These are phyloP conservation scores for Stagonosporopsis chrysanthemi DNA, from an alignment of 2,329 filamentous ascomycete genomes.

Conservation along the genomic window DNA sequence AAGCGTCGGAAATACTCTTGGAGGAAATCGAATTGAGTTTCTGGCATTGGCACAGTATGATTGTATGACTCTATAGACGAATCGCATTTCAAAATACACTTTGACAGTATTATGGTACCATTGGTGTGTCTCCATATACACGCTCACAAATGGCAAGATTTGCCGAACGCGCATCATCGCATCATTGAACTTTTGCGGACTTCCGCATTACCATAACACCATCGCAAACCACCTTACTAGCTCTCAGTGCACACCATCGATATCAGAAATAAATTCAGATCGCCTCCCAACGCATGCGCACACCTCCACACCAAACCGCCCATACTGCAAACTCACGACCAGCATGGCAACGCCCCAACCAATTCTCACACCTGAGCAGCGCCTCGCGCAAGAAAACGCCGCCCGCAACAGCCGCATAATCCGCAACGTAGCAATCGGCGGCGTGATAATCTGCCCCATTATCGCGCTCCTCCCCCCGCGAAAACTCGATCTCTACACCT, in stretches of 20 bases:
- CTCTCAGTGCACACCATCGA: neutral
- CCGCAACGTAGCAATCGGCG: constrained; percentile 58
- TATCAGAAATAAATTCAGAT: neutral
- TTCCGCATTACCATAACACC: constrained; percentile 10
- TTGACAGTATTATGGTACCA: neutral
- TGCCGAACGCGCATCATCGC: constrained; percentile 44
- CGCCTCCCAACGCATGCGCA: constrained; percentile 8
- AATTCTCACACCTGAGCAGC: constrained; percentile 45
- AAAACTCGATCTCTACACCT: constrained; percentile 68
- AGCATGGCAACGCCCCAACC: constrained; percentile 36
- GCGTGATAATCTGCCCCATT: constrained; percentile 61
- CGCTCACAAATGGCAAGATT: constrained; percentile 28
- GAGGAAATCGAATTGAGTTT: neutral
- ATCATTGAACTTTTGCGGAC: constrained; percentile 41
- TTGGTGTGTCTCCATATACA: neutral
- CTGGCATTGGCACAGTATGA: neutral
- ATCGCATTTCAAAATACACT: neutral
- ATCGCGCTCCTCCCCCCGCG: constrained; percentile 66
- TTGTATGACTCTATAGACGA: neutral
- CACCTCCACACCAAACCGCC: neutral
- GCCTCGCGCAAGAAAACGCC: constrained; percentile 43
- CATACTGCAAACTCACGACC: neutral
- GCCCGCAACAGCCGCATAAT: constrained; percentile 39
- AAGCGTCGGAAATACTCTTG: constrained; percentile 28
- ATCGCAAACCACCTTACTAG: constrained; percentile 1